Base-by-base conservation (phyloP, 352 stramenopile species). In the Pythium aphanidermatum region DNA sequence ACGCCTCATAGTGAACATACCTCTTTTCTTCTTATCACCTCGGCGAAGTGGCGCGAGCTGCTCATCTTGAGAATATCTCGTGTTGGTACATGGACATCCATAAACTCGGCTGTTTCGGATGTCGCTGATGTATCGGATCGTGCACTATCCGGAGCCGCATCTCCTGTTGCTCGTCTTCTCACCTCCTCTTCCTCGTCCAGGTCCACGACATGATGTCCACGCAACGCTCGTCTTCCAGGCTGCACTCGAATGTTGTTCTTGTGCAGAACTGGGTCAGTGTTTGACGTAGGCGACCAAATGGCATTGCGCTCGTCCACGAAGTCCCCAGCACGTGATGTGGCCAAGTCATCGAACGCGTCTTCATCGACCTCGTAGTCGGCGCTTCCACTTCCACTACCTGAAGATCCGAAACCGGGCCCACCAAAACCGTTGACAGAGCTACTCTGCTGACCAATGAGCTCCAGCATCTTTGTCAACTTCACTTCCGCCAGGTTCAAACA, bases 1-100 rank as follows among this genome's bases (percentile, higher is more conserved):
- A 5, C 19, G 16, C 4, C 34, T 26, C 24, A 46, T 30, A 11
- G 7, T 27, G 14, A 25, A 21, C 47, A 14, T 25, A 90, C 79
- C 76, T 91, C 80, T 68, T 83, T 79, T 57, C 86, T 92, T 19
- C 80, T 78, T 21, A 85, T 79, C 25, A 90, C 69, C 44, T 92
- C 78, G 16, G 80, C 70, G 32, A 80, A 90, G 36, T 89, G 78
- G 10, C 80, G 68, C 11, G 73, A 86, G 60, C 80, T 92, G 60
- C 75, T 90, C 71, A 88, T 86, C 68, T 92, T 92, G 40, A 92
- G 74, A 41, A 92, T 89, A 41, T 87, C 70, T 9, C 80, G 73
- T 9, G 78, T 86, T 24, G 75, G 80, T 27, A 92, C 74, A 14
- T 85, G 40, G 21, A 76, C 68, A 30, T 76, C 75, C 38, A 74